These are phyloP conservation scores for Leccinum subrobustum DNA, from an alignment of 1,284 basidiomycete species.

Conservation along the genomic window DNA sequence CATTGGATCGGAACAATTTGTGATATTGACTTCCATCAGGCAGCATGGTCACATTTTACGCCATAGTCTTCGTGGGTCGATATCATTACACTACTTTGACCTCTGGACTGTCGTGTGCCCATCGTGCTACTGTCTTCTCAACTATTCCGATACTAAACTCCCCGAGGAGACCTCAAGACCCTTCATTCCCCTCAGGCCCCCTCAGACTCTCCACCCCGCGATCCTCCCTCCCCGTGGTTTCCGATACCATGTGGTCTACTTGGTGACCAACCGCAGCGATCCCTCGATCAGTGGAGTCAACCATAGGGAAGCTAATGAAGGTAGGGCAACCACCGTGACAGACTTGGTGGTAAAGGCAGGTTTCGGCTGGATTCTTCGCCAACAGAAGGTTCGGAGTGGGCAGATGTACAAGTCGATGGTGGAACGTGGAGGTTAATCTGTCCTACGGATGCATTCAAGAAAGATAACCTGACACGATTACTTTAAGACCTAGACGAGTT, in stretches of 20 bases:
- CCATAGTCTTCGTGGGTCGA: too few relatives aligned
- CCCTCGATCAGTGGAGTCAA: constrained; percentile 63
- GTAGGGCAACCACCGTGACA: constrained; percentile 86
- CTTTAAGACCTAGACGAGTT: constrained; percentile 63
- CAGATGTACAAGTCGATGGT: constrained; percentile 46
- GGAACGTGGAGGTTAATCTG: constrained; percentile 83
- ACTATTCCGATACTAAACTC: constrained; percentile 62
- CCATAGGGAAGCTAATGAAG: constrained; percentile 84
- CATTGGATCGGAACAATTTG: too few relatives aligned
- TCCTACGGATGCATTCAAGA: constrained; percentile 87
- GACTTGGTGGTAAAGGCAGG: constrained; percentile 82
- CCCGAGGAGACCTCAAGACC: constrained; percentile 51
- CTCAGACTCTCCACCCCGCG: constrained; percentile 51
- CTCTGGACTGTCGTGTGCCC: too few relatives aligned
- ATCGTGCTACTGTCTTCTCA: constrained; percentile 80
- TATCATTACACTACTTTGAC: too few relatives aligned
- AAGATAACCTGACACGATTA: constrained; percentile 82
- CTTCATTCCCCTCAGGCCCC: constrained; percentile 68
- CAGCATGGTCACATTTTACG: too few relatives aligned
- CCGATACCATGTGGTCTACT: constrained; percentile 81
- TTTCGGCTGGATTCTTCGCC: constrained; percentile 71
- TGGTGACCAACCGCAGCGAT: constrained; percentile 82
- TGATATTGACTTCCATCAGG: too few relatives aligned
- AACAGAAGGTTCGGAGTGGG: constrained; percentile 54
- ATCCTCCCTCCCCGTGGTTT: constrained; percentile 81